Percentiles rank a stretch among this genome's conserved stretches.
These are phyloP conservation scores for Torulaspora microellipsoides DNA, from an alignment of 805 yeast genomes.

Conservation along the genomic window DNA sequence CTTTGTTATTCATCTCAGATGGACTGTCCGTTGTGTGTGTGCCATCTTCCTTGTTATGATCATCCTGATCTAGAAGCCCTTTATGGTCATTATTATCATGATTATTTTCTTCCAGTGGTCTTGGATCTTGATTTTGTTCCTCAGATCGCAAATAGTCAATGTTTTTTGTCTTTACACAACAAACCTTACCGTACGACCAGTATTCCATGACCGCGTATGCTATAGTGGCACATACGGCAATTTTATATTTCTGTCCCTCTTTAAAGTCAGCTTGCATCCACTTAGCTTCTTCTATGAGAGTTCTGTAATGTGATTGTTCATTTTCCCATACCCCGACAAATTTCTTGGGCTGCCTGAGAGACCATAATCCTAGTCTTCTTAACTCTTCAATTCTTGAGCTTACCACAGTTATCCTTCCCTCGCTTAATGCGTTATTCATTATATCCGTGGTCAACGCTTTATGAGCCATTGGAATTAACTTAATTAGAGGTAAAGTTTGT, in stretches of 20 bases:
- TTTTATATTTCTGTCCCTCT: conserved; percentile 64
- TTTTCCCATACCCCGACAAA: conserved; percentile 59
- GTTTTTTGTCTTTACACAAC: conserved; percentile 54
- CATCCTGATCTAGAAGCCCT: too few relatives aligned
- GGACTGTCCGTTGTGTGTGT: too few relatives aligned
- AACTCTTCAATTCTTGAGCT: conserved; percentile 90
- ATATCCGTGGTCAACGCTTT: conserved; percentile 81
- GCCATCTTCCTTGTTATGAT: too few relatives aligned
- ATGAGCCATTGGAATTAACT: conserved; percentile 77
- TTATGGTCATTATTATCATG: too few relatives aligned
- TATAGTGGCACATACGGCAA: conserved; percentile 62
- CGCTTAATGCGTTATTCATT: conserved; percentile 78
- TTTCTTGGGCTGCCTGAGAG: conserved; percentile 75
- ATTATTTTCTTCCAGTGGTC: too few relatives aligned
- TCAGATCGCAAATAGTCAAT: background rate
- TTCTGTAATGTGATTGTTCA: conserved; percentile 62
- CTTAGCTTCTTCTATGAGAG: conserved; percentile 66
- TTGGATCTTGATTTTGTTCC: too few relatives aligned
- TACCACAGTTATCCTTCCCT: conserved; percentile 85
- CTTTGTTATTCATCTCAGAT: too few relatives aligned
- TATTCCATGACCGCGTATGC: conserved; percentile 73
- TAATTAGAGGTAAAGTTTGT: conserved; percentile 80
- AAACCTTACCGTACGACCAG: conserved; percentile 70
- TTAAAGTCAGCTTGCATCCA: conserved; percentile 80
- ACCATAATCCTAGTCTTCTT: conserved; percentile 84